Conservation (phyloP, 2,329 filamentous ascomycete species). For the Dryadomyces quercus-mongolicae region DNA sequence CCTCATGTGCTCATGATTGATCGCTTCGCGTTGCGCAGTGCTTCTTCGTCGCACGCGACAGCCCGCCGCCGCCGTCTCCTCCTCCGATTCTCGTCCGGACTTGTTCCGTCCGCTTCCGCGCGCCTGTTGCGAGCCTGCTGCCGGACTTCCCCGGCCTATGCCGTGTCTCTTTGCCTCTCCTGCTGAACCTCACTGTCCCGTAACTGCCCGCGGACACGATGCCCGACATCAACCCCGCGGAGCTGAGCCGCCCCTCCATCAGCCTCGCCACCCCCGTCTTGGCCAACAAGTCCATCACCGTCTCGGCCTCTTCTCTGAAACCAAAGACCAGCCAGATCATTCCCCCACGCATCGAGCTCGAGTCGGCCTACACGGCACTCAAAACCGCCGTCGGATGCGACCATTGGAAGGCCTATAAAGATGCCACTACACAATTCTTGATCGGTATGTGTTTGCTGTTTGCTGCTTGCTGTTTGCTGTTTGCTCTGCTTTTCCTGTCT, state of each 20-base stretch:
- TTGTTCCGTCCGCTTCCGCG: slow-evolving; percentile 16
- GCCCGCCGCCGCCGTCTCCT: slow-evolving; percentile 3
- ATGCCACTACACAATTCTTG: slow-evolving; percentile 48
- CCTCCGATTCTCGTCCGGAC: slow-evolving; percentile 1
- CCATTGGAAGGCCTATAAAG: slow-evolving; percentile 54
- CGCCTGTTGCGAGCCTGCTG: slow-evolving; percentile 4
- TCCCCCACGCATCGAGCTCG: slow-evolving; percentile 54
- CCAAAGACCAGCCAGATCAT: slow-evolving; percentile 51
- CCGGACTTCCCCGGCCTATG: background rate
- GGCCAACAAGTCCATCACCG: slow-evolving; percentile 43
- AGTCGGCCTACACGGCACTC: slow-evolving; percentile 50
- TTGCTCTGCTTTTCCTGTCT: background rate
- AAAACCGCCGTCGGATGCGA: slow-evolving; percentile 47
- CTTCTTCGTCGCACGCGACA: slow-evolving; percentile 35
- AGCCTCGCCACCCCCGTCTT: slow-evolving; percentile 47
- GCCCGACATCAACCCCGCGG: slow-evolving; percentile 61
- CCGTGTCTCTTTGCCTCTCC: slow-evolving; percentile 1
- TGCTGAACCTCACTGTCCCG: no score
- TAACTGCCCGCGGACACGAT: slow-evolving; percentile 34
- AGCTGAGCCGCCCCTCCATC: slow-evolving; percentile 48
- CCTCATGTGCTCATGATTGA: slow-evolving; percentile 32
- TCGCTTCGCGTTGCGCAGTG: slow-evolving; percentile 30
- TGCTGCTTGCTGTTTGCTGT: no score
- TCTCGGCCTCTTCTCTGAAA: slow-evolving; percentile 38
- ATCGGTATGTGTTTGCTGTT: slow-evolving; percentile 39